Evolutionary conservation across 78 protist genomes (phyloP).

Genomic region (Blattamonas nauphoetae): DNA sequence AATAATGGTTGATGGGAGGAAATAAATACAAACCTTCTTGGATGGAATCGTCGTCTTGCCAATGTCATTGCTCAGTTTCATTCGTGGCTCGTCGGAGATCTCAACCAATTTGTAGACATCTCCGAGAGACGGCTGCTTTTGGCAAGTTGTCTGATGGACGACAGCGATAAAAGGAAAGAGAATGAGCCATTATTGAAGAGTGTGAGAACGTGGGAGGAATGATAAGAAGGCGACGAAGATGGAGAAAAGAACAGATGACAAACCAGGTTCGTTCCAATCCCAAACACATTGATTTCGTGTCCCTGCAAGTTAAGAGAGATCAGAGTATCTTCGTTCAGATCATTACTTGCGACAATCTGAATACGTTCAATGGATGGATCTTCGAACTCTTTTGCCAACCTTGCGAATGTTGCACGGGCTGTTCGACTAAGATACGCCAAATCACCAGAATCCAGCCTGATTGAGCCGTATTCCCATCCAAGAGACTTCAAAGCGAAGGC

Average conservation of each 20-base stretch:
- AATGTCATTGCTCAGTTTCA: constrained; percentile 59
- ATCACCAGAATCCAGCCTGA: constrained; percentile 84
- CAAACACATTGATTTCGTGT: constrained; percentile 69
- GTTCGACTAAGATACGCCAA: constrained; percentile 55
- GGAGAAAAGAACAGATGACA: background rate
- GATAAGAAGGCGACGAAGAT: background rate
- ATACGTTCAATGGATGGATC: constrained; percentile 13
- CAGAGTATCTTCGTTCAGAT: constrained; percentile 63
- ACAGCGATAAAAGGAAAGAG: background rate
- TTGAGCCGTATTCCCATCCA: constrained; percentile 65
- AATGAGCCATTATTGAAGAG: background rate
- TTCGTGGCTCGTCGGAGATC: constrained; percentile 58
- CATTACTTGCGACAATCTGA: constrained; percentile 70
- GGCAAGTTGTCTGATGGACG: constrained; percentile 23
- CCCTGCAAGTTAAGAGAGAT: constrained; percentile 41
- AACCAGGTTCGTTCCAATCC: constrained; percentile 83
- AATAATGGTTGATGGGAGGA: background rate
- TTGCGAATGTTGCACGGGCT: background rate
- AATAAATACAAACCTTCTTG: background rate
- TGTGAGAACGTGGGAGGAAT: background rate
- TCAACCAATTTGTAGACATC: constrained; percentile 80
- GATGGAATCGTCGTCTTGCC: constrained; percentile 12
- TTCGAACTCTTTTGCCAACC: background rate
- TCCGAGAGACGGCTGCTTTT: constrained; percentile 78
- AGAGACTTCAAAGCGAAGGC: constrained; percentile 55